Conservation (phyloP, 129 eudicot genomes). For the Sambucus nigra region DNA sequence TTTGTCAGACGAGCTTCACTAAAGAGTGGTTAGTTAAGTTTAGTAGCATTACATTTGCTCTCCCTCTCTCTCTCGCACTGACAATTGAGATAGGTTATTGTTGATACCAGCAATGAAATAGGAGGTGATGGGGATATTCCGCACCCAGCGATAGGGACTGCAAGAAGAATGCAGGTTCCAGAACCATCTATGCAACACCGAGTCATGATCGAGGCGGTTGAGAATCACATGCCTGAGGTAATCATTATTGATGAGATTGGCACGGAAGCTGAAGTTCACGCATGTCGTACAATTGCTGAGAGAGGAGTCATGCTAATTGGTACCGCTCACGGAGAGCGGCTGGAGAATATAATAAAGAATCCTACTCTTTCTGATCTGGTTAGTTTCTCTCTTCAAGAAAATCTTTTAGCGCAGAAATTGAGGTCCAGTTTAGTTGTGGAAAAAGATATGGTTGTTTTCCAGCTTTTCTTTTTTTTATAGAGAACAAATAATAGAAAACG, state of each 20-base stretch:
- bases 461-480: no score
- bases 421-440: no score
- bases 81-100: slow-evolving; percentile 48
- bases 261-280: slow-evolving; percentile 57
- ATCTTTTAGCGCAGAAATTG: no score
- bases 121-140: slow-evolving; percentile 86
- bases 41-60: not conserved
- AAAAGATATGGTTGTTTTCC: no score
- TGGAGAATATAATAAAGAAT: slow-evolving; percentile 55
- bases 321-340: slow-evolving; percentile 67
- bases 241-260: slow-evolving; percentile 77
- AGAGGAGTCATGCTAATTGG: slow-evolving; percentile 89
- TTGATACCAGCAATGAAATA: slow-evolving; percentile 81
- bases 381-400: slow-evolving; percentile 8
- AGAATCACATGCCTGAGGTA: slow-evolving; percentile 92
- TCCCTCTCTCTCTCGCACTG: slow-evolving; percentile 7
- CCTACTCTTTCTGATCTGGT: slow-evolving; percentile 60
- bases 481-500: no score
- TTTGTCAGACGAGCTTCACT: slow-evolving; percentile 60
- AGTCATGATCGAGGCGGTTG: slow-evolving; percentile 85
- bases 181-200: slow-evolving; percentile 56
- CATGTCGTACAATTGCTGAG: slow-evolving; percentile 74
- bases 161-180: slow-evolving; percentile 75
- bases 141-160: slow-evolving; percentile 70
- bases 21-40: slow-evolving; percentile 60